Evolutionary conservation across 371 early-diverging fungal species (phyloP).

Genomic region (Umbelopsis sp.): DNA sequence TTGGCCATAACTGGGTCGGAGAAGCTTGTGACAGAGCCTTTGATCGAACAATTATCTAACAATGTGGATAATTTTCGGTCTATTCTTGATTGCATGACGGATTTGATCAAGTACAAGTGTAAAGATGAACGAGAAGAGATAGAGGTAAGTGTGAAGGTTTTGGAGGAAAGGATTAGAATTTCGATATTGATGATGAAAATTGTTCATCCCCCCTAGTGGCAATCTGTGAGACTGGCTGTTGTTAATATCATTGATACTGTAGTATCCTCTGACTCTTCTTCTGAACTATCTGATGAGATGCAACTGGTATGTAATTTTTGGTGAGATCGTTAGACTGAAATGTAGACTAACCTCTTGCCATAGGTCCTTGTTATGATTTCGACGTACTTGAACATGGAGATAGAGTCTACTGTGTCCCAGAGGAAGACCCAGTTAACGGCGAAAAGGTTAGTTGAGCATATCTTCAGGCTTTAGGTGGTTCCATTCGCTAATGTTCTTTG

Average conservation of each 20-base stretch:
- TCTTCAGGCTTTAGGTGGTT: neutral
- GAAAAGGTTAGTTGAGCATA: constrained; percentile 1
- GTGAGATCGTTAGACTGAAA: neutral
- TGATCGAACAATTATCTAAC: neutral
- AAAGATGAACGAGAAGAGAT: neutral
- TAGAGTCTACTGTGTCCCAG: neutral
- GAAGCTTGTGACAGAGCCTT: neutral
- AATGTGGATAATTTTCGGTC: constrained; percentile 5
- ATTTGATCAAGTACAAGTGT: constrained; percentile 1
- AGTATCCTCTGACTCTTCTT: neutral
- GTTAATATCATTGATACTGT: constrained; percentile 6
- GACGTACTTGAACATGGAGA: neutral
- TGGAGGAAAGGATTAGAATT: neutral
- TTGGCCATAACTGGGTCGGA: neutral
- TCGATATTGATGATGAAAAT: neutral
- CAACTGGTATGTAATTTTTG: neutral
- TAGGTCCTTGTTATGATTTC: constrained; percentile 1
- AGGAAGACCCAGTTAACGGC: neutral
- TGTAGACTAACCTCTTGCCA: neutral
- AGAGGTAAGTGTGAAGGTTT: neutral
- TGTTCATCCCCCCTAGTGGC: neutral
- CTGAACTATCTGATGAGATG: constrained; percentile 2
- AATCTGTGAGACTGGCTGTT: neutral
- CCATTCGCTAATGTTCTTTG: neutral
- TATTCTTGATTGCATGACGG: constrained; percentile 3